Base-by-base conservation (phyloP, 106 monocot species). In the Triglochin maritima region DNA sequence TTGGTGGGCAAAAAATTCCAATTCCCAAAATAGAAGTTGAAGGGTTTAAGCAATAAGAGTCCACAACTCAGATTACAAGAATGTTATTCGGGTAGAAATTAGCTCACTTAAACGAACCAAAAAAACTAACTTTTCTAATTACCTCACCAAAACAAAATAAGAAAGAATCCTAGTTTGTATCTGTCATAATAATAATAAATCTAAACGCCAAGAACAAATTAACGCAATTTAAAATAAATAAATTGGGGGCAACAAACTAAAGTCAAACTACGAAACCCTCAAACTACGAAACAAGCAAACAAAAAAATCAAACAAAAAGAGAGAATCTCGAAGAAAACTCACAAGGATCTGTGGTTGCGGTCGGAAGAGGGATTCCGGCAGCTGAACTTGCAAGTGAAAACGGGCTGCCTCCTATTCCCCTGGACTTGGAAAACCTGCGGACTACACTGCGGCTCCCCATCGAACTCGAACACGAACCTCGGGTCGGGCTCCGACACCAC, bases 401-500 rank as follows among this genome's bases (percentile, higher is more conserved):
- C 86, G 11, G 95, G 95, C 81, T 95, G 95, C 62, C 82, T 67
- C 71, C 81, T 71, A 17, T 41, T 58, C 0, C 89, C 90, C 67
- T 81, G 76, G 6, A 95, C 74, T 74, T 90, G 90, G 73, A 90
- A 78, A 9, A 95, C 90, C 77, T 87, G 95, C 47, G 95, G 95
- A 62, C 95, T 90, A 72, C 90, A 87, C 80, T 87, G 87, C 14
- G 90, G 90, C 73, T 95, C 85, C 11, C 83, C 87, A 46, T 77
- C 90, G 68, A 95, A 95, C 80, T 95, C 95, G 56, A 95, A 90
- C 29, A 95, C 95, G 69, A 95, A 95, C 29, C 95, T 55, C 1
- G 76, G 76, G 46, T 76, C 76, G 17, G 76, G 69, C 49, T 76
- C 76, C 3, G 76, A 50, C 4, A 60, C 6, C 11, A 69, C 76